A percentile compares a stretch with the other conserved stretches of the same genome.
phyloP scores from a whole-genome alignment of 495 filamentous ascomycete species.

The Neurospora cerealis region DNA sequence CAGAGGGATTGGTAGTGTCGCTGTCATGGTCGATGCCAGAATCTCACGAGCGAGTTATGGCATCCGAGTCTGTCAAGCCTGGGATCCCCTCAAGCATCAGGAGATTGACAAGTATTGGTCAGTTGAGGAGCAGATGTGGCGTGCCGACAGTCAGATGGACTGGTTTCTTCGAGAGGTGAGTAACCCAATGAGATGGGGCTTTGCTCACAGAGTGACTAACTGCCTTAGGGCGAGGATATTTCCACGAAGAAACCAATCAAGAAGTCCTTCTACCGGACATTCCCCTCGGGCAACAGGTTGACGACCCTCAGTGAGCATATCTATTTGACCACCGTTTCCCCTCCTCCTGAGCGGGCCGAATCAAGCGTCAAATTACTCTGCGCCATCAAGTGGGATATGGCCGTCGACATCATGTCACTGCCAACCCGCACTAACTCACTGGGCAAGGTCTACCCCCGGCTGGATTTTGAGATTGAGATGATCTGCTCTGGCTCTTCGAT shows the following conservation, averaged over 20 bases:
- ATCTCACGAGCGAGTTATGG: constrained; percentile 1
- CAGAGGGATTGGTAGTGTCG: background rate
- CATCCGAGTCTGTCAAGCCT: fast-evolving
- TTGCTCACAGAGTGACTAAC: background rate
- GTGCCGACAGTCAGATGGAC: background rate
- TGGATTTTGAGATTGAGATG: background rate
- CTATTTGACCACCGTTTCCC: background rate
- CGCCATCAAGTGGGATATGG: background rate
- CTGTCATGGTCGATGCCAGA: background rate
- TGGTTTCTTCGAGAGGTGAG: background rate
- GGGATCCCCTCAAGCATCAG: background rate
- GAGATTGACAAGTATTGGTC: background rate
- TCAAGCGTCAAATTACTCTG: background rate
- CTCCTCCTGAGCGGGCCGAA: background rate
- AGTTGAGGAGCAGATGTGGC: background rate
- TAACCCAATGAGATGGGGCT: too few relatives aligned
- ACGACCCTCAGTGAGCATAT: background rate
- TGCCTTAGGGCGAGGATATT: background rate
- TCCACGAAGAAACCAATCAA: background rate
- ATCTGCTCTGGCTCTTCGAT: background rate
- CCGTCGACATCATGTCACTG: background rate
- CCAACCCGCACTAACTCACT: background rate
- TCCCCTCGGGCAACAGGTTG: fast-evolving
- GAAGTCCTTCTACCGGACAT: background rate
- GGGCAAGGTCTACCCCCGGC: background rate